Evolutionary conservation across 495 filamentous ascomycete species (phyloP).

Genomic region (Aspergillus cristatus): DNA sequence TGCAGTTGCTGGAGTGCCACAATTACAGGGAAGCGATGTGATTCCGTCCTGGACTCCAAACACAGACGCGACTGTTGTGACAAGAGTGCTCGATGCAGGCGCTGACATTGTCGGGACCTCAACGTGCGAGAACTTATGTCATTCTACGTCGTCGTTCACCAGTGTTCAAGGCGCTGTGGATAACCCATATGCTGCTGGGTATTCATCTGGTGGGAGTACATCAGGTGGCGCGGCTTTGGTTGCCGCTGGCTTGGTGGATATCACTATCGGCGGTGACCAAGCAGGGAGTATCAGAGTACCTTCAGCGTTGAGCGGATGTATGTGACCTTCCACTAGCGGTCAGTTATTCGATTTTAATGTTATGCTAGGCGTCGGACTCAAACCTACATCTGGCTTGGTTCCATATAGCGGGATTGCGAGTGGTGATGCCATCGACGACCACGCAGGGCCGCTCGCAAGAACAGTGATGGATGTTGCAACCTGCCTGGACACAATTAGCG

Average conservation of each 20-base stretch:
- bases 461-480: conserved; percentile 41
- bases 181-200: conserved; percentile 39
- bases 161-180: conserved; percentile 42
- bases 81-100: conserved; percentile 37
- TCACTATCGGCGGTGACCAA: conserved; percentile 51
- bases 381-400: conserved; percentile 44
- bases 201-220: conserved; percentile 47
- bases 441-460: conserved; percentile 39
- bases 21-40: conserved; percentile 26
- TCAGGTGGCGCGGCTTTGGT: conserved; percentile 49
- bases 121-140: conserved; percentile 40
- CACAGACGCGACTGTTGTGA: conserved; percentile 38
- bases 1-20: conserved; percentile 31
- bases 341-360: conserved; percentile 3
- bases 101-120: conserved; percentile 34
- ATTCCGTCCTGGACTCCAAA: conserved; percentile 29
- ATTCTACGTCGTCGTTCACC: conserved; percentile 34
- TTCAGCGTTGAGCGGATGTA: conserved; percentile 37
- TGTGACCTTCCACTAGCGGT: not conserved
- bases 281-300: conserved; percentile 54
- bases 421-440: conserved; percentile 38
- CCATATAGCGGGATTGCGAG: conserved; percentile 41
- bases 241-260: conserved; percentile 37
- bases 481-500: conserved; percentile 44
- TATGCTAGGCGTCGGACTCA: conserved; percentile 30